These are phyloP conservation scores for Termitomyces sp. DNA, from an alignment of 768 basidiomycete genomes.

Conservation along the genomic window DNA sequence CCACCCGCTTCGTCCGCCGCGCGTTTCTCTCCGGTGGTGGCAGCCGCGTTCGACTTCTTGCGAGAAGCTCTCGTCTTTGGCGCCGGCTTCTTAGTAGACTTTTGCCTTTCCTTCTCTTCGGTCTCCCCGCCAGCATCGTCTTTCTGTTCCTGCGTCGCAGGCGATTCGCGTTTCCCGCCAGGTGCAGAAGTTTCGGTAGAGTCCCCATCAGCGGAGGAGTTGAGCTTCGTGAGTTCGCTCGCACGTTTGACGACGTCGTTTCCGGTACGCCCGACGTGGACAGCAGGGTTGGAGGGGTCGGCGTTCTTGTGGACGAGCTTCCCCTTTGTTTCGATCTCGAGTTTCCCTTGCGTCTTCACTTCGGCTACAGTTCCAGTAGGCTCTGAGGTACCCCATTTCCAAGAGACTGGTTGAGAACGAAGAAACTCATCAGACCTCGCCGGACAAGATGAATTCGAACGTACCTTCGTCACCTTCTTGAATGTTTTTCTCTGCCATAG, in stretches of 20 bases:
- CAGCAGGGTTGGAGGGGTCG: constrained; percentile 23
- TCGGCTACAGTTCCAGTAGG: constrained; percentile 22
- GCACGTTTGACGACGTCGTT: constrained; percentile 28
- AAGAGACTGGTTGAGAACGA: constrained; percentile 13
- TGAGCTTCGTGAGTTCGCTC: constrained; percentile 22
- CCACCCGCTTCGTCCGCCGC: constrained; percentile 5
- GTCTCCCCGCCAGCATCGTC: background rate
- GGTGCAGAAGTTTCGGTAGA: background rate
- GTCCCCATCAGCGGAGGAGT: background rate
- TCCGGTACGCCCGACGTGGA: constrained; percentile 20
- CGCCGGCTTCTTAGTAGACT: background rate
- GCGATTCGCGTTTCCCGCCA: background rate
- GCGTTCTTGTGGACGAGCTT: constrained; percentile 25
- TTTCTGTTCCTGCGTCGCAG: background rate
- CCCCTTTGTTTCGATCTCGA: constrained; percentile 24
- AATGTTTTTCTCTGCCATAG: constrained; percentile 21
- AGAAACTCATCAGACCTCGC: background rate
- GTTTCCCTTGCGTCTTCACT: constrained; percentile 19
- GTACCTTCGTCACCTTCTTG: constrained; percentile 26
- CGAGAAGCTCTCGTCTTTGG: constrained; percentile 9
- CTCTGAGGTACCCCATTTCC: constrained; percentile 22
- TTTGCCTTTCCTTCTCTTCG: background rate
- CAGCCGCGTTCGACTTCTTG: constrained; percentile 10
- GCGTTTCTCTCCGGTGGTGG: constrained; percentile 10
- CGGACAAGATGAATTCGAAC: background rate